A percentile compares a stretch with the other conserved stretches of the same genome.
Conservation (phyloP, 179 eudicot genomes). For the Patellifolia procumbens region DNA sequence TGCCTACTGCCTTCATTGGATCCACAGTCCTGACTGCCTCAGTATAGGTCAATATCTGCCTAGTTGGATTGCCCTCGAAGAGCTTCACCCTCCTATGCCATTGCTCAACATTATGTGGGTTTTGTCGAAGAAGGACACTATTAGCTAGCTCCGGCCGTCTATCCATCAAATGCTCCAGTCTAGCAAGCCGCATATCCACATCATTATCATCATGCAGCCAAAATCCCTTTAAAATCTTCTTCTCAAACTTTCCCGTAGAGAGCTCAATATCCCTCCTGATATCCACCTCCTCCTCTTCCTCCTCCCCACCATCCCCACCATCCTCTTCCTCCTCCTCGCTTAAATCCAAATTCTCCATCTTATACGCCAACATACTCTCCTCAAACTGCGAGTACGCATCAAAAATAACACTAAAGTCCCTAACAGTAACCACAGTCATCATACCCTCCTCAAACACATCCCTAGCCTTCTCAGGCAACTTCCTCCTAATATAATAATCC, state of each 20-base stretch:
- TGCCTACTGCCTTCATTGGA: constrained; percentile 95
- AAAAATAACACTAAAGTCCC: constrained; percentile 91
- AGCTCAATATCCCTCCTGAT: constrained; percentile 52
- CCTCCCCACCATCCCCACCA: constrained; percentile 39
- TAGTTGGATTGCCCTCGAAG: constrained; percentile 87
- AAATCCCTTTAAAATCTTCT: constrained; percentile 55
- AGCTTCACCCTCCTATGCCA: constrained; percentile 95
- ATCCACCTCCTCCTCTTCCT: constrained; percentile 42
- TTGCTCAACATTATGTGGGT: constrained; percentile 98
- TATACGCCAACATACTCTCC: constrained; percentile 80
- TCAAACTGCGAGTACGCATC: constrained; percentile 96
- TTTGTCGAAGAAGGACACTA: constrained; percentile 89
- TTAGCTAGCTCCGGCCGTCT: constrained; percentile 91
- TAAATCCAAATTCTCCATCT: constrained; percentile 65
- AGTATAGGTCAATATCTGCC: constrained; percentile 80
- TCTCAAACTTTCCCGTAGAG: constrained; percentile 56
- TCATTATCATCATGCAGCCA: constrained; percentile 85
- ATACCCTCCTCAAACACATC: constrained; percentile 95
- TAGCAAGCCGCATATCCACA: constrained; percentile 73
- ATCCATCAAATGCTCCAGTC: constrained; percentile 78
- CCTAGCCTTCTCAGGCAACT: constrained; percentile 81
- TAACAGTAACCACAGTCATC: constrained; percentile 83
- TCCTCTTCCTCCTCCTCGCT: constrained; percentile 49
- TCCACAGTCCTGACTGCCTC: constrained; percentile 96
- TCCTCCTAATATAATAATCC: constrained; percentile 83